Conservation (phyloP, 2,329 filamentous ascomycete species). For the Akanthomyces muscarius region DNA sequence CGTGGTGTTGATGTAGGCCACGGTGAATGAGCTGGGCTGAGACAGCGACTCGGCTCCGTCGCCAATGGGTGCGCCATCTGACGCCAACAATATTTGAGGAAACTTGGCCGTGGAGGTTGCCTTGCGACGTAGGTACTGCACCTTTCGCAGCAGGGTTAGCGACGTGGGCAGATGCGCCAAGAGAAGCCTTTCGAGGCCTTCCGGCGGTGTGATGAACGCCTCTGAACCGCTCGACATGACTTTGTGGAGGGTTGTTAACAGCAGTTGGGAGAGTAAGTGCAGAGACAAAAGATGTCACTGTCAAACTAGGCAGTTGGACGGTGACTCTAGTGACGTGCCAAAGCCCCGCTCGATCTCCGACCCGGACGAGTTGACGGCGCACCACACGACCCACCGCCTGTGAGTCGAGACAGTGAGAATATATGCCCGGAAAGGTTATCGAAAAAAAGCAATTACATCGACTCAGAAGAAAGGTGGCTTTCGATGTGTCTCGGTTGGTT, state of each 20-base stretch:
- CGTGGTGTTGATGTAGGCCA: constrained; percentile 56
- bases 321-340: neutral
- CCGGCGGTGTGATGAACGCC: constrained; percentile 28
- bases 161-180: constrained; percentile 51
- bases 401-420: neutral
- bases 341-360: neutral
- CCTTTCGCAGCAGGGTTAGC: constrained; percentile 57
- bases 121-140: constrained; percentile 51
- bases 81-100: constrained; percentile 41
- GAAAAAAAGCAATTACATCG: too few species aligned
- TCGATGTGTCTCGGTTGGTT: neutral
- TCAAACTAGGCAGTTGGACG: neutral
- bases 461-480: too few species aligned
- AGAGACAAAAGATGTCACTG: neutral
- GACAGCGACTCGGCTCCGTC: neutral
- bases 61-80: constrained; percentile 20
- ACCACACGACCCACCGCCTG: neutral
- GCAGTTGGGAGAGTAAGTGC: too few species aligned
- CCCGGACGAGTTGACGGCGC: too few species aligned
- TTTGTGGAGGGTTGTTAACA: neutral
- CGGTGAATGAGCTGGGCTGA: constrained; percentile 37
- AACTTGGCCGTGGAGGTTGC: constrained; percentile 37
- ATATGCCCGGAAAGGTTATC: too few species aligned
- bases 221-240: neutral
- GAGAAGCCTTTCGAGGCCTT: constrained; percentile 45